Percentiles rank a stretch among this genome's conserved stretches.
phyloP scores from a whole-genome alignment of 768 basidiomycete species.

The Trichaptum fuscoviolaceum region DNA sequence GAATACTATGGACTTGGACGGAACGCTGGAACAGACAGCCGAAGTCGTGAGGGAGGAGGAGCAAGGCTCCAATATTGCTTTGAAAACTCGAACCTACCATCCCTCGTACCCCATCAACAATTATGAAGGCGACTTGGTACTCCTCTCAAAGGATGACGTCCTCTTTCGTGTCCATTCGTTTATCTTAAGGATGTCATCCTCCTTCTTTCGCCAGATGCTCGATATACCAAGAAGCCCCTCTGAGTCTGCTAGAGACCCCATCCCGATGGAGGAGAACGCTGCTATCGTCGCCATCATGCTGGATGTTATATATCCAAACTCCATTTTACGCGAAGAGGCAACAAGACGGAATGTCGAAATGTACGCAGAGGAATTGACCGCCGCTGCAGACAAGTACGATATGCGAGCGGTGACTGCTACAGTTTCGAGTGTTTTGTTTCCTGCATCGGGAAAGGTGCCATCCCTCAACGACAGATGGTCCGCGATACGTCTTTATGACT shows the following conservation, averaged over 20 bases:
- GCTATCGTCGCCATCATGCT: background rate
- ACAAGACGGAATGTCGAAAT: background rate
- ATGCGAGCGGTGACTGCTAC: background rate
- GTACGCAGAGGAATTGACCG: background rate
- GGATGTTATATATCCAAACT: background rate
- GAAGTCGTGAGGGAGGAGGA: too few species aligned
- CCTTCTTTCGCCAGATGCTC: constrained; percentile 15
- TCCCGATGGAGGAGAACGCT: constrained; percentile 3
- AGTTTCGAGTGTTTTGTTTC: background rate
- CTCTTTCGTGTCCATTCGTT: background rate
- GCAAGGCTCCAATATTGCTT: too few species aligned
- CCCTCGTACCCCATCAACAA: background rate
- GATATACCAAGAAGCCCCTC: background rate
- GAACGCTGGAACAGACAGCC: too few species aligned
- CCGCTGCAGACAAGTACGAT: background rate
- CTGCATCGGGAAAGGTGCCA: background rate
- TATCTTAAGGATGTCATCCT: constrained; percentile 14
- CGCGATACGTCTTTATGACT: background rate
- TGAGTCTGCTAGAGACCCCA: background rate
- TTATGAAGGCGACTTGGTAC: background rate
- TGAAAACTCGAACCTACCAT: background rate
- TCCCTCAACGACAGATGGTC: background rate
- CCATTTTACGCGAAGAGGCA: background rate
- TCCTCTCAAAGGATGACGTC: constrained; percentile 1
- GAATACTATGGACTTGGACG: too few species aligned